Evolutionary conservation across 352 stramenopile species (phyloP), one percentile per base, ranked within the genome.

Genomic region (Globisporangium nodosum): DNA sequence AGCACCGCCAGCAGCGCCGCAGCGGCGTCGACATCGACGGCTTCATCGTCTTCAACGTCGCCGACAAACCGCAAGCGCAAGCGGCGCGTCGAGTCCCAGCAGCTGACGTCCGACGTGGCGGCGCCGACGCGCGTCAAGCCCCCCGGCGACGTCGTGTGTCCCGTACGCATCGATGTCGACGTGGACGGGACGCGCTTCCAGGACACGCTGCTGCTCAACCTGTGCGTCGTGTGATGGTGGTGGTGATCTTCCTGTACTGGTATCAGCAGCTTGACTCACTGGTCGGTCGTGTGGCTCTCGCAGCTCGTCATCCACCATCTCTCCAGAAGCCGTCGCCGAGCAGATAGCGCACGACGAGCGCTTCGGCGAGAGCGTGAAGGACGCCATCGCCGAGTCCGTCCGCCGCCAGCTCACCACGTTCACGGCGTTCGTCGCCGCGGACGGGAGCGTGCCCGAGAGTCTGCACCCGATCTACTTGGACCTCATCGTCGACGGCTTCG

Each of bases 81-180:
- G 63, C 76, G 82, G 48, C 76, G 63, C 37, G 63, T 70, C 21
- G 70, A 83, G 7, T 54, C 76, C 2, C 76, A 81, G 45, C 64
- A 79, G 50, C 64, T 88, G 35, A 52, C 56, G 30, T 56, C 46
- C 43, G 49, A 55, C 12, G 54, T 62, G 16, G 15, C 16, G 27
- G 27, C 52, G 1, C 27, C 53, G 3, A 40, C 40, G 11, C 45
- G 65, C 49, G 48, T 46, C 3, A 46, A 42, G 35, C 50, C 67
- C 1, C 70, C 64, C 5, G 43, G 49, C 3, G 82, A 92, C 45
- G 45, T 76, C 60, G 73, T 94, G 15, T 88, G 79, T 37, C 81
- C 84, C 11, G 82, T 94, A 48, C 81, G 84, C 16, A 71, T 94
- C 37, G 81, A 94, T 47, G 71, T 94, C 18, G 79, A 94, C 42